A percentile compares a stretch with the other conserved stretches of the same genome.
Evolutionary conservation across 768 basidiomycete genomes (phyloP).

Genomic region (Pluteus cervinus): DNA sequence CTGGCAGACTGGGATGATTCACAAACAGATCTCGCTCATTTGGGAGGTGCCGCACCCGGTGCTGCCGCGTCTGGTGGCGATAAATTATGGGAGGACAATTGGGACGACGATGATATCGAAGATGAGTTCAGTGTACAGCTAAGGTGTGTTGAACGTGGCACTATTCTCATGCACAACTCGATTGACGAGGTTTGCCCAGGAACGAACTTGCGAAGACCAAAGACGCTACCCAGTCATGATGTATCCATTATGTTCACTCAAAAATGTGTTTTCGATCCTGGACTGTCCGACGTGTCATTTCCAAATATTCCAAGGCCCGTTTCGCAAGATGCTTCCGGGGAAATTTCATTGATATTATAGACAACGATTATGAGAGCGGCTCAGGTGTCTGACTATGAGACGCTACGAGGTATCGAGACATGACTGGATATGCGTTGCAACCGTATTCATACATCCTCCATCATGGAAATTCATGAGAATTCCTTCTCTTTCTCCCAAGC

Average conservation of each 20-base stretch:
- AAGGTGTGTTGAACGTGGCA: constrained; percentile 51
- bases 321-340: too few species aligned
- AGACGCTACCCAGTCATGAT: too few species aligned
- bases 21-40: constrained; percentile 74
- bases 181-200: constrained; percentile 24
- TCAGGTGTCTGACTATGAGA: too few species aligned
- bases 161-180: not conserved
- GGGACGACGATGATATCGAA: constrained; percentile 99
- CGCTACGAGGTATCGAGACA: too few species aligned
- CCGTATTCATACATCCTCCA: constrained; percentile 2
- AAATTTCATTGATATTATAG: too few species aligned
- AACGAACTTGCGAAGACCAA: constrained; percentile 62
- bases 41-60: constrained; percentile 68
- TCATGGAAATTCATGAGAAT: not conserved
- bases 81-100: constrained; percentile 99
- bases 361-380: too few species aligned
- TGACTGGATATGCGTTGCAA: too few species aligned
- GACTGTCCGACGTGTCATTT: too few species aligned
- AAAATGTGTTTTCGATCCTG: too few species aligned
- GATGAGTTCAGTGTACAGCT: constrained; percentile 96
- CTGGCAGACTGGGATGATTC: constrained; percentile 80
- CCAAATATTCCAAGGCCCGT: too few species aligned
- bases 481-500: constrained; percentile 17
- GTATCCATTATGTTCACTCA: too few species aligned
- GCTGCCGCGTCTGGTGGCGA: constrained; percentile 77